Base-by-base conservation (phyloP, 208 protist species). In the Wallacemonas sp. region DNA sequence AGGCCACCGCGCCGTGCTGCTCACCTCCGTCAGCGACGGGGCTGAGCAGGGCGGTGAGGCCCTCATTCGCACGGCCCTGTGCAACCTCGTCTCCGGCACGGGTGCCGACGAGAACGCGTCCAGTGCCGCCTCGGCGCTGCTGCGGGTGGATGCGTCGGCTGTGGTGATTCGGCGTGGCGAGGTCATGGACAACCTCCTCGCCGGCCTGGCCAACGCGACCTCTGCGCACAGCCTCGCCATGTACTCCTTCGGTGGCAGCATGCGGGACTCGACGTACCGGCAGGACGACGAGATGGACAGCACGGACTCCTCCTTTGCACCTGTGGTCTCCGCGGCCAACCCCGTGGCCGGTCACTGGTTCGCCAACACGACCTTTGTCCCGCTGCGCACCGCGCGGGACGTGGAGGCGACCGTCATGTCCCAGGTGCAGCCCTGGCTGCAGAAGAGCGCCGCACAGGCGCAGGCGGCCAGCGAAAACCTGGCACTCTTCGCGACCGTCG, bases 341-440 rank as follows among this genome's bases (percentile, higher is more conserved):
- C 68, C 74, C 28, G 32, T 70, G 10, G 33, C 70, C 11, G 65
- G 68, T 46, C 42, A 61, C 61, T 80, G 74, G 74, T 39, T 72
- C 29, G 65, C 65, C 39, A 49, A 73, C 65, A 57, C 59, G 12
- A 44, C 41, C 45, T 59, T 72, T 14, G 41, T 61, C 18, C 26
- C 32, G 1, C 48, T 80, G n/a, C 18, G 31, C 18, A 54, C 23
- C 57, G 46, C 2, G 2, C 20, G 33, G 0, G 63, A 70, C 23
- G 42, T 70, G 1, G 48, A 57, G 26, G 28, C 31, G 1, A 48
- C 52, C 10, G 16, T 59, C n/a, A 41, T 79, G 48, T 3, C 32
- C 46, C 69, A 65, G 12, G 57, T 80, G 28, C n/a, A 14, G 36
- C 26, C 54, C 48, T 80, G 74, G 74, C 64, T 80, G 38, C 29